Percentiles rank a stretch among this genome's conserved stretches.
Conservation (phyloP, 2,329 filamentous ascomycete genomes). For the Trichoderma oligosporum region DNA sequence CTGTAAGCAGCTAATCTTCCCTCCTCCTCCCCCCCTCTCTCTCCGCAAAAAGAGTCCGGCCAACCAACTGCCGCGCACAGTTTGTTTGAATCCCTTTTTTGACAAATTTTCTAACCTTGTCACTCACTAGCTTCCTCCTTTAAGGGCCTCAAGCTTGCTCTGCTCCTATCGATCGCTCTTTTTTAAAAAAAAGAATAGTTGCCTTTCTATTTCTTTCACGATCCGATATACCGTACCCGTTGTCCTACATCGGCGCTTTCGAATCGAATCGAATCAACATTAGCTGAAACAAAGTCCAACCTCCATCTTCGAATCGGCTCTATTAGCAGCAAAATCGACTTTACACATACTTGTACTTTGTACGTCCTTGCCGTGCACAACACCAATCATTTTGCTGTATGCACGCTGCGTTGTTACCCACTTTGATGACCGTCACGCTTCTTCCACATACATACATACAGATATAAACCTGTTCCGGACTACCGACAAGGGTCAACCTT, state of each 20-base stretch:
- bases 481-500: slow-evolving; percentile 27
- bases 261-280: neutral
- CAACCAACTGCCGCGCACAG: neutral
- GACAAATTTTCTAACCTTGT: neutral
- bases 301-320: neutral
- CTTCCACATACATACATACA: neutral
- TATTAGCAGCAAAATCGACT: neutral
- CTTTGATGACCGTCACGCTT: slow-evolving; percentile 11
- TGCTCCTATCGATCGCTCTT: slow-evolving; percentile 3
- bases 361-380: neutral
- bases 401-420: slow-evolving; percentile 12
- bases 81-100: neutral
- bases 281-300: neutral
- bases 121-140: neutral
- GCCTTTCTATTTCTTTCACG: no score
- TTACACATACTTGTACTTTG: neutral
- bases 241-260: neutral
- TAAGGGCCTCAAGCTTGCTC: neutral
- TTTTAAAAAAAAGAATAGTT: no score
- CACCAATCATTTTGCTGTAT: slow-evolving; percentile 2
- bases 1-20: slow-evolving; percentile 11
- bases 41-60: neutral
- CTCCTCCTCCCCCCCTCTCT: neutral
- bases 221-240: no score
- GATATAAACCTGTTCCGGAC: slow-evolving; percentile 16